Conservation (phyloP, 768 basidiomycete species). For the Clitopilus passeckerianus region DNA sequence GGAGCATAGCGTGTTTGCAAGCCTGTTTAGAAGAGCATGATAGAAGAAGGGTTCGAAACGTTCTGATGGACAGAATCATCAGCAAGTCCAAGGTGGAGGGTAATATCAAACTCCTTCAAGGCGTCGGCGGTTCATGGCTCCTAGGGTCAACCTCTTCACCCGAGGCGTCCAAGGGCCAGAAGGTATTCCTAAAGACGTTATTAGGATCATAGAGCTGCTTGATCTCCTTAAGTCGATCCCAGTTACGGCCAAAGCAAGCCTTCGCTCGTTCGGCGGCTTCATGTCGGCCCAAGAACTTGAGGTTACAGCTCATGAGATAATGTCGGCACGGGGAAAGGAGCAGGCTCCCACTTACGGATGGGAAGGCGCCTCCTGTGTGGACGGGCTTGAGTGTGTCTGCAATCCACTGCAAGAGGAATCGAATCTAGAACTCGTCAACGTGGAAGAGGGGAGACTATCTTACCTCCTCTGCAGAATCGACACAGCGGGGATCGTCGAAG, state of each 20-base stretch:
- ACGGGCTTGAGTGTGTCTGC: slow-evolving; percentile 64
- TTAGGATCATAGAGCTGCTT: slow-evolving; percentile 76
- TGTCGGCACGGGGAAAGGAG: slow-evolving; percentile 7
- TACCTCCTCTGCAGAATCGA: slow-evolving; percentile 79
- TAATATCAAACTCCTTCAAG: slow-evolving; percentile 10
- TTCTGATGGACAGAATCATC: no score
- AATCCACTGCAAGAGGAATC: slow-evolving; percentile 59
- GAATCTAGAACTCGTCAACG: slow-evolving; percentile 1
- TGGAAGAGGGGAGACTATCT: slow-evolving; percentile 11
- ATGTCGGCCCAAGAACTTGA: slow-evolving; percentile 70
- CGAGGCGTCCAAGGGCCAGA: slow-evolving; percentile 71
- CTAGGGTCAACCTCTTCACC: slow-evolving; percentile 51
- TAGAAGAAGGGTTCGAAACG: no score
- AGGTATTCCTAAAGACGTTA: slow-evolving; percentile 69
- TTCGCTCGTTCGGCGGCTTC: slow-evolving; percentile 60
- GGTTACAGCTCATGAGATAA: slow-evolving; percentile 6
- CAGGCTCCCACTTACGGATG: slow-evolving; percentile 47
- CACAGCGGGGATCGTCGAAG: slow-evolving; percentile 74
- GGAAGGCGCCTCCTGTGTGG: slow-evolving; percentile 75
- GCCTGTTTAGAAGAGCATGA: no score
- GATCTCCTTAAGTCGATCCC: slow-evolving; percentile 62
- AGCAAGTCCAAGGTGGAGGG: no score
- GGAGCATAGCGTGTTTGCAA: no score
- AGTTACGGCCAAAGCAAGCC: slow-evolving; percentile 71
- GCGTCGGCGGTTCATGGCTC: slow-evolving; percentile 60